Base-by-base conservation (phyloP, 2,329 filamentous ascomycete genomes). In the Ascomycota sp. region DNA sequence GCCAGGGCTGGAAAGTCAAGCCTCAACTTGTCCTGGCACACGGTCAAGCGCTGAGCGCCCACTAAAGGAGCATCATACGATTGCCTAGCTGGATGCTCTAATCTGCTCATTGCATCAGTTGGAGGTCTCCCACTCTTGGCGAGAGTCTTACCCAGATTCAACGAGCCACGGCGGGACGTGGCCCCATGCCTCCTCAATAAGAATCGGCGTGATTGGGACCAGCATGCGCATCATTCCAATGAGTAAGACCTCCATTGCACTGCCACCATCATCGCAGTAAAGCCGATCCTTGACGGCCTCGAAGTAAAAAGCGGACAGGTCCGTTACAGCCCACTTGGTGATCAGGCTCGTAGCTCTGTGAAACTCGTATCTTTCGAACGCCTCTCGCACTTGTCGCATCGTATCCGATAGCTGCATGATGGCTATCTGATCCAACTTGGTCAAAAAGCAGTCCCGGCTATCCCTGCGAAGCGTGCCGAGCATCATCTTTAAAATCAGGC, bases 271-370 rank as follows among this genome's bases (percentile, higher is more conserved):
- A 20, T 78, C 80, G 27, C 85, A 89, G 56, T 98, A 98, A 1
- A 95, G 60, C 3, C 81, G 65, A 44, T 98, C 89, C 52, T 98
- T 98, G 42, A 85, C 63, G 1, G 79, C 73, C 51, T 98, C 89
- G 33, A 98, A 70, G 50, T 95, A 98, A 50, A 94, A 92, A 0
- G 86, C 76, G 1, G 83, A 94, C 17, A 98, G 63, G 40, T 94
- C 80, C 17, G 64, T 71, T 32, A 73, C 71, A 34, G 92, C 64
- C 74, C 85, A 94, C 37, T 69, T 68, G 50, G 85, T 91, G 38
- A 95, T 62, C 4, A 65, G 54, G 34, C 62, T 69, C 5, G 83
- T 59, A 9, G 67, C 85, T 50, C 72, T 78, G 62, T 82, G 75
- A 51, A 93, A 94, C 44, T 93, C 80, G 45, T 80, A 77, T 19